A percentile compares a stretch with the other conserved stretches of the same genome.
phyloP scores from a whole-genome alignment of 179 eudicot genomes.

The Vitellaria paradoxa region DNA sequence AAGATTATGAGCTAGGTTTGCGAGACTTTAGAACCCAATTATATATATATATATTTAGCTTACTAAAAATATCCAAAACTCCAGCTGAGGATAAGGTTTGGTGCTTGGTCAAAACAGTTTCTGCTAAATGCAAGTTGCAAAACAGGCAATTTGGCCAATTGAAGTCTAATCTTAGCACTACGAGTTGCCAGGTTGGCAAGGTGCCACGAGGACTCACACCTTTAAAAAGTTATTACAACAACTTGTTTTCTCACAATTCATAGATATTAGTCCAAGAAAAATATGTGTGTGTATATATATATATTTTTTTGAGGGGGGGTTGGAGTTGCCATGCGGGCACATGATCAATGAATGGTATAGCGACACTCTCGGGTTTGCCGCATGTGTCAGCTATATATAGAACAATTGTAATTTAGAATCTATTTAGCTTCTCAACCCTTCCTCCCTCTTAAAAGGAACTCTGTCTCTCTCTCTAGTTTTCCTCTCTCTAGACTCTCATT shows the following conservation, averaged over 20 bases:
- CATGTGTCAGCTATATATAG: conserved; percentile 12
- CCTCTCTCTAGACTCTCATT: conserved; percentile 8
- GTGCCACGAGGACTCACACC: conserved; percentile 3
- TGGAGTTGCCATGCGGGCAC: conserved; percentile 9
- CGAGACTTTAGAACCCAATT: background rate
- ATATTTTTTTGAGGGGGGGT: no score
- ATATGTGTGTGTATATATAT: no score
- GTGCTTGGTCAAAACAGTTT: conserved; percentile 15
- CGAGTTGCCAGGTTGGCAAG: background rate
- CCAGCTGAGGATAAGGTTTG: background rate
- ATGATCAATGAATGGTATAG: conserved; percentile 19
- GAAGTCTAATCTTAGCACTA: background rate
- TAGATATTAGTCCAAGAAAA: no score
- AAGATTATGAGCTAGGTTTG: background rate
- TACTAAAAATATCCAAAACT: background rate
- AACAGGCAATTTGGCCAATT: background rate
- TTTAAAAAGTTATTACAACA: no score
- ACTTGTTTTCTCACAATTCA: no score
- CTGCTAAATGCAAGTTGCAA: background rate
- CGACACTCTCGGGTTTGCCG: conserved; percentile 15
- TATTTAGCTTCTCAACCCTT: background rate
- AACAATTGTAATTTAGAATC: conserved; percentile 2
- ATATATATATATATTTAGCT: background rate
- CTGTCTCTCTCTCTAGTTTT: conserved; percentile 9
- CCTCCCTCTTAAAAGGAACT: background rate